These are phyloP conservation scores for Buxus sempervirens DNA, from an alignment of 164 flowering plant genomes.

Conservation along the genomic window DNA sequence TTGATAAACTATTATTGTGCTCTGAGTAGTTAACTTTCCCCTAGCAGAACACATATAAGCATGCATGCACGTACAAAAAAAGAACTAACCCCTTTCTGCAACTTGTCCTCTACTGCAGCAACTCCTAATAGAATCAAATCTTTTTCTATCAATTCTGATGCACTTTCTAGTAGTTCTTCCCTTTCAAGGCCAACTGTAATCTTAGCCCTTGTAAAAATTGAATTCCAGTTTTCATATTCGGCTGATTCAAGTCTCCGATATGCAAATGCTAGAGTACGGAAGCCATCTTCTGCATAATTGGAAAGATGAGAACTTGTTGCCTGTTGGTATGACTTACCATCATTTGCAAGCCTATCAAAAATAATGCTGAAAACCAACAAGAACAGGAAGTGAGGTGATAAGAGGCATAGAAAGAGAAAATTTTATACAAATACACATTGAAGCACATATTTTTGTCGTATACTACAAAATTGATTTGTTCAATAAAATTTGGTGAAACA, in stretches of 20 bases:
- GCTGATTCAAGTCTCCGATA: conserved; percentile 33
- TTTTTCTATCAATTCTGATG: conserved; percentile 55
- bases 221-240: conserved; percentile 46
- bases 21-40: not conserved
- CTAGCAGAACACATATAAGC: not conserved
- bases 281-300: conserved; percentile 56
- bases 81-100: conserved; percentile 54
- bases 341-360: conserved; percentile 41
- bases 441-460: not conserved
- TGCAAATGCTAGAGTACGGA: conserved; percentile 53
- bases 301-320: conserved; percentile 41
- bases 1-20: not conserved
- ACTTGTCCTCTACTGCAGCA: conserved; percentile 62
- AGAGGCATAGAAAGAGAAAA: not conserved
- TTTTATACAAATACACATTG: not conserved
- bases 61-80: not conserved
- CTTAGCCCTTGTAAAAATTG: conserved; percentile 40
- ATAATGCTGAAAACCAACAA: conserved; percentile 43
- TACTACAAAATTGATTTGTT: not conserved
- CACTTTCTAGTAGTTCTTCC: conserved; percentile 46
- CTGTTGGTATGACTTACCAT: conserved; percentile 36
- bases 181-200: conserved; percentile 45
- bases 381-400: not conserved
- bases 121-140: conserved; percentile 55
- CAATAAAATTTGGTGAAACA: not conserved